Evolutionary conservation across 2,329 filamentous ascomycete species (phyloP).

Genomic region (Colletotrichum shisoi): DNA sequence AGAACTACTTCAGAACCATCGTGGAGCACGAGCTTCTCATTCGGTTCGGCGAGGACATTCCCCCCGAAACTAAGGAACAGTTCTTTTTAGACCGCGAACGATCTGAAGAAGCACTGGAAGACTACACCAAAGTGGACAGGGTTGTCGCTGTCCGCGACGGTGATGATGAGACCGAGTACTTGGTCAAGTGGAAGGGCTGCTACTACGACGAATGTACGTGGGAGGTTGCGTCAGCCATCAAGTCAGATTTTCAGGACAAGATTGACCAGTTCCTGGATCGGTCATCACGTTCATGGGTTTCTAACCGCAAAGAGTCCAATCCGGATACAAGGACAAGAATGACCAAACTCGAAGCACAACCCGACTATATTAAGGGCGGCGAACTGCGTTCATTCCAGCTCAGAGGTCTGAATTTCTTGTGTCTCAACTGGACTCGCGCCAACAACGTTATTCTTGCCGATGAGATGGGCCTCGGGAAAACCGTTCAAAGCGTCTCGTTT

Average conservation of each 20-base stretch:
- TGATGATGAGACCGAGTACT: slow-evolving; percentile 85
- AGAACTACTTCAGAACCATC: slow-evolving; percentile 91
- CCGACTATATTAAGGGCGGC: slow-evolving; percentile 82
- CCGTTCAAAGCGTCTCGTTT: slow-evolving; percentile 95
- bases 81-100: slow-evolving; percentile 95
- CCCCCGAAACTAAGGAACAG: slow-evolving; percentile 87
- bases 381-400: slow-evolving; percentile 92
- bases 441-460: slow-evolving; percentile 98
- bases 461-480: slow-evolving; percentile 98
- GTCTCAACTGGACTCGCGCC: slow-evolving; percentile 91
- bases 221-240: slow-evolving; percentile 81
- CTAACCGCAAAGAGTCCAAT: slow-evolving; percentile 79
- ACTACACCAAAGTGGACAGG: slow-evolving; percentile 91
- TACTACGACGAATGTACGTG: slow-evolving; percentile 95
- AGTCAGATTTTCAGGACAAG: slow-evolving; percentile 80
- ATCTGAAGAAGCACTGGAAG: slow-evolving; percentile 84
- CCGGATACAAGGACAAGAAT: slow-evolving; percentile 76
- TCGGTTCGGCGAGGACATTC: slow-evolving; percentile 76
- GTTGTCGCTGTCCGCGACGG: slow-evolving; percentile 85
- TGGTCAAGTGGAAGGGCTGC: slow-evolving; percentile 95
- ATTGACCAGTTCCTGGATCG: slow-evolving; percentile 92
- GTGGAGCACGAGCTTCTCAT: slow-evolving; percentile 82
- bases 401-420: slow-evolving; percentile 91
- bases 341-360: slow-evolving; percentile 79
- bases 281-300: slow-evolving; percentile 79